Conservation (phyloP, 169 alveolate genomes). For the Eimeria tenella region DNA sequence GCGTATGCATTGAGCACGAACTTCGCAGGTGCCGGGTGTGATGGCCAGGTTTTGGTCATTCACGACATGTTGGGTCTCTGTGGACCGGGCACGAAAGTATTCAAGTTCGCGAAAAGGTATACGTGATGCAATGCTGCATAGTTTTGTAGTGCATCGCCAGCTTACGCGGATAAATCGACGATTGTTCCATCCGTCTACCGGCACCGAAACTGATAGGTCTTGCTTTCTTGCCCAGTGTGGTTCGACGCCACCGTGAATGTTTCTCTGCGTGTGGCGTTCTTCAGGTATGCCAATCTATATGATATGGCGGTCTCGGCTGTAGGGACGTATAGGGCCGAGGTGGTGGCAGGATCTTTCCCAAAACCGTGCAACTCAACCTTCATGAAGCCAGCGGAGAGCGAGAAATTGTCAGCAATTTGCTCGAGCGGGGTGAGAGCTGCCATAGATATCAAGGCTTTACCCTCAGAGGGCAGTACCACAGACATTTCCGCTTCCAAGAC, state of each 20-base stretch:
- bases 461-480: conserved; percentile 3
- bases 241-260: neutral
- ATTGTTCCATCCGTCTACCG: too few species aligned
- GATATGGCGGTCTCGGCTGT: conserved; percentile 69
- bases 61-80: conserved; percentile 79
- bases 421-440: neutral
- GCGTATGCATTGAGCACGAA: neutral
- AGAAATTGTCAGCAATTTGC: conserved; percentile 33
- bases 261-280: neutral
- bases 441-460: neutral
- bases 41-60: conserved; percentile 81
- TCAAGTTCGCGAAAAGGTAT: conserved; percentile 59
- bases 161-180: neutral
- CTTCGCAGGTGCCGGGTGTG: conserved; percentile 76
- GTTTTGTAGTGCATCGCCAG: neutral
- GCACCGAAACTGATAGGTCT: neutral
- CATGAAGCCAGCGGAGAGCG: conserved; percentile 50
- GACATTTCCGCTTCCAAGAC: neutral
- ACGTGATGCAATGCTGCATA: neutral
- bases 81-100: conserved; percentile 51
- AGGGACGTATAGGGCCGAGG: conserved; percentile 52
- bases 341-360: conserved; percentile 60
- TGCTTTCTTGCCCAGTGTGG: neutral
- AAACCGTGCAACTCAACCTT: conserved; percentile 20
- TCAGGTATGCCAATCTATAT: conserved; percentile 58